phyloP scores from a whole-genome alignment of 2,329 filamentous ascomycete genomes.

The Ophiostoma fasciatum region DNA sequence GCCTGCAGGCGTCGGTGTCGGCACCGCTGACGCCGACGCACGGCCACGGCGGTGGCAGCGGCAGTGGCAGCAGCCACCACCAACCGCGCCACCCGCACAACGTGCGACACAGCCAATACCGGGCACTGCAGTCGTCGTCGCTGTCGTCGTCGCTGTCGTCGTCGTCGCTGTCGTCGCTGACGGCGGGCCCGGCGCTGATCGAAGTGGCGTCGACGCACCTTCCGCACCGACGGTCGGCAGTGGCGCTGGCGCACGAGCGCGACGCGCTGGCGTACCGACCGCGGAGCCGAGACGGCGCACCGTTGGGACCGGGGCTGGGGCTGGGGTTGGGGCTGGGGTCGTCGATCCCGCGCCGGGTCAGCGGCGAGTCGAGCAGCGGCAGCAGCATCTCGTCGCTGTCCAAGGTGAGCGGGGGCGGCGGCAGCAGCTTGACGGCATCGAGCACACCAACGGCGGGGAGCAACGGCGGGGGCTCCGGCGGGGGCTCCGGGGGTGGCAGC shows the following conservation, averaged over 20 bases:
- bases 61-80: no score
- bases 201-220: constrained; percentile 32
- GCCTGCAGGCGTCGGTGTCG: constrained; percentile 32
- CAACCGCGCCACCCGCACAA: neutral
- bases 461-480: neutral
- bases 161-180: constrained; percentile 12
- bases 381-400: constrained; percentile 6
- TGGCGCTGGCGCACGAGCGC: constrained; percentile 25
- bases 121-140: constrained; percentile 19
- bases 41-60: no score
- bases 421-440: constrained; percentile 1
- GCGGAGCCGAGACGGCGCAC: constrained; percentile 18
- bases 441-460: constrained; percentile 2
- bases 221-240: constrained; percentile 17
- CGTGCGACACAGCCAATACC: constrained; percentile 7
- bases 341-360: constrained; percentile 18
- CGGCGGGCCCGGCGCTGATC: constrained; percentile 25
- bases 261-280: constrained; percentile 19
- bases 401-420: no score
- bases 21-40: constrained; percentile 39
- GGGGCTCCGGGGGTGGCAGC: constrained; percentile 9
- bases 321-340: constrained; percentile 9
- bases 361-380: constrained; percentile 15
- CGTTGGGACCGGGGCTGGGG: no score
- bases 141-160: constrained; percentile 17